A percentile compares a stretch with the other conserved stretches of the same genome.
These are phyloP conservation scores for Globomyces pollinis-pini DNA, from an alignment of 192 early-diverging fungal species.

Conservation along the genomic window DNA sequence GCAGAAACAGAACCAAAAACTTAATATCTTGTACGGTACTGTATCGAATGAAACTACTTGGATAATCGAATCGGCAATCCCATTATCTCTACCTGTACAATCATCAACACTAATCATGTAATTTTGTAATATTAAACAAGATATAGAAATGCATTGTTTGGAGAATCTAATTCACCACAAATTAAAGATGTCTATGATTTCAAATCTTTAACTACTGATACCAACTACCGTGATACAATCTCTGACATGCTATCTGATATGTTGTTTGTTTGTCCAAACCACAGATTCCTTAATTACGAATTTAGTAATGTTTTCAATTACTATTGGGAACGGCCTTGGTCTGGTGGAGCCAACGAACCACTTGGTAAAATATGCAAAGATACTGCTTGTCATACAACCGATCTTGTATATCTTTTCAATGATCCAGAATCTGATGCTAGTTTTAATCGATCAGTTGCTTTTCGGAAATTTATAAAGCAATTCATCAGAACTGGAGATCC, in stretches of 20 bases:
- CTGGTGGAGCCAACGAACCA: constrained; percentile 18
- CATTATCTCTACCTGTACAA: constrained; percentile 8
- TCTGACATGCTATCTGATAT: not conserved
- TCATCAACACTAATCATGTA: not conserved
- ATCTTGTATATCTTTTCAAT: constrained; percentile 18
- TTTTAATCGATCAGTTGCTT: not conserved
- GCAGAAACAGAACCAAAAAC: not conserved
- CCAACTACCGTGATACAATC: not conserved
- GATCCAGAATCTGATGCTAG: constrained; percentile 8
- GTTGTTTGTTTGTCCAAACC: not conserved
- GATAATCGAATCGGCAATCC: constrained; percentile 20
- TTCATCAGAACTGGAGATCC: not conserved
- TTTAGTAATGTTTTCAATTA: constrained; percentile 16
- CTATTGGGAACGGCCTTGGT: constrained; percentile 21
- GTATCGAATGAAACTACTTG: constrained; percentile 21
- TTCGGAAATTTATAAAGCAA: not conserved
- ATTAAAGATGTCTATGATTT: not conserved
- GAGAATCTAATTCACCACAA: not conserved
- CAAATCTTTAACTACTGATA: not conserved
- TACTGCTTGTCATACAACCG: constrained; percentile 23
- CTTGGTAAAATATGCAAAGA: constrained; percentile 18
- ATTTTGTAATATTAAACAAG: not conserved
- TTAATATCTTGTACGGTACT: constrained; percentile 13
- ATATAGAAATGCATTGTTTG: not conserved
- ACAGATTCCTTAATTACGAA: not conserved